Evolutionary conservation across 2,329 filamentous ascomycete species (phyloP).

Genomic region (Aspergillus tubingensis): DNA sequence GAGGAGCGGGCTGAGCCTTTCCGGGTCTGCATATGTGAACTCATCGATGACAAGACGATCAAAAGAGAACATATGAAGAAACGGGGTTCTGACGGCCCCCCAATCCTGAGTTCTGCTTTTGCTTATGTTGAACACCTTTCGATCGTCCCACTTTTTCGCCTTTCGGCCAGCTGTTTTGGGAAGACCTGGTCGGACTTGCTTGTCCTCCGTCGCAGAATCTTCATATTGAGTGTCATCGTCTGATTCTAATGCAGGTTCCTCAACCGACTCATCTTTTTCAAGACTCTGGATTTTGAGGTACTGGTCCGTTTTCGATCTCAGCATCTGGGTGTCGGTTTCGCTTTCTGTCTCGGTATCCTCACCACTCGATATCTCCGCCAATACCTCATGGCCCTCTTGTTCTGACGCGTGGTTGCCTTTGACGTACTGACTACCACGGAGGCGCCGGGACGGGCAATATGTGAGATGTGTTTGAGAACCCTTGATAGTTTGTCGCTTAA

Average conservation of each 20-base stretch:
- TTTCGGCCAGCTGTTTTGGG: conserved; percentile 12
- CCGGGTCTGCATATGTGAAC: conserved; percentile 58
- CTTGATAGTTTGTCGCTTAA: conserved; percentile 33
- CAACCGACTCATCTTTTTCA: not conserved
- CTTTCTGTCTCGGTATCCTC: conserved; percentile 17
- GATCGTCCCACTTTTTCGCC: conserved; percentile 19
- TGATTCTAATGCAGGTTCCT: not conserved
- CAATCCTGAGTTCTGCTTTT: conserved; percentile 19
- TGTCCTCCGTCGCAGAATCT: conserved; percentile 9
- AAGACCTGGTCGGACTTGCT: not conserved
- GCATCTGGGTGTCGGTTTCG: conserved; percentile 17
- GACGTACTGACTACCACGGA: conserved; percentile 32
- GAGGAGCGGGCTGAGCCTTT: conserved; percentile 47
- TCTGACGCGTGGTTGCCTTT: conserved; percentile 17
- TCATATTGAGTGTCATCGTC: conserved; percentile 14
- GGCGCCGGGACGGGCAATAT: conserved; percentile 38
- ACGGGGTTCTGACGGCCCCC: conserved; percentile 33
- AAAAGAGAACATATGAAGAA: conserved; percentile 63
- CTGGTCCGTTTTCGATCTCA: conserved; percentile 14
- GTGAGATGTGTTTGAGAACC: conserved; percentile 42
- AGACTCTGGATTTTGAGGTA: conserved; percentile 9
- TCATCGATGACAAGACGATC: conserved; percentile 66
- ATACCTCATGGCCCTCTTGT: not conserved
- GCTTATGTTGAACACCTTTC: conserved; percentile 28
- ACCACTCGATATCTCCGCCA: conserved; percentile 22